These are phyloP conservation scores for Xylaria polymorpha DNA, from an alignment of 2,329 filamentous ascomycete species.

Conservation along the genomic window DNA sequence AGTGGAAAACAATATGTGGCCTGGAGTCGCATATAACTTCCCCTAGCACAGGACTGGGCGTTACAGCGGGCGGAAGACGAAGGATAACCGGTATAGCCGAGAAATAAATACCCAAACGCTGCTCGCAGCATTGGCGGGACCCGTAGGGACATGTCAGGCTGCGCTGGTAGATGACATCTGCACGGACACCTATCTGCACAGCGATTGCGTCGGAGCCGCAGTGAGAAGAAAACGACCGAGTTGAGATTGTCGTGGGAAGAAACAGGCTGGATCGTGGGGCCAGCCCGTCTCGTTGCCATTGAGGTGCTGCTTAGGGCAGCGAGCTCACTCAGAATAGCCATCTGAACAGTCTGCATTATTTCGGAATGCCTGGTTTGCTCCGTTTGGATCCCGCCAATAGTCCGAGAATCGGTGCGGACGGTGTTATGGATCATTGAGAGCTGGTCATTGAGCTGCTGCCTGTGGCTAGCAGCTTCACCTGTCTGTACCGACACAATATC, in stretches of 20 bases:
- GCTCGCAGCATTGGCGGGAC: slow-evolving; percentile 14
- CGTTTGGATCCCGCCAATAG: neutral
- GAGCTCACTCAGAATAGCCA: slow-evolving; percentile 10
- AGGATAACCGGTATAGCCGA: slow-evolving; percentile 19
- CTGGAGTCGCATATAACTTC: slow-evolving; percentile 12
- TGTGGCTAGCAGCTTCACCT: neutral
- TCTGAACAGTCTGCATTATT: slow-evolving; percentile 7
- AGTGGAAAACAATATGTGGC: slow-evolving; percentile 1
- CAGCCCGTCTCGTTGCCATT: neutral
- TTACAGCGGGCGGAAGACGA: slow-evolving; percentile 9
- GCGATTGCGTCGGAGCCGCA: slow-evolving; percentile 8
- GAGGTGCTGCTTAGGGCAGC: neutral
- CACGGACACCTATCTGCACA: slow-evolving; percentile 8
- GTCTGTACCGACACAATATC: neutral
- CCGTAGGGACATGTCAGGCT: neutral
- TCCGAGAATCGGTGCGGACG: no score
- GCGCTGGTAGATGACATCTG: slow-evolving; percentile 16
- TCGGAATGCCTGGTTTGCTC: slow-evolving; percentile 11
- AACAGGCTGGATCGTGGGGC: slow-evolving; percentile 1
- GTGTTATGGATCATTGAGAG: neutral
- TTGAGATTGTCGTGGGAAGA: neutral
- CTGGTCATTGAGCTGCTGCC: neutral
- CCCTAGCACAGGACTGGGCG: neutral
- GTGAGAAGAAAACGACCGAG: neutral
- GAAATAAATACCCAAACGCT: slow-evolving; percentile 18